Conservation (phyloP, 1,284 basidiomycete species). For the Trametes pubescens region DNA sequence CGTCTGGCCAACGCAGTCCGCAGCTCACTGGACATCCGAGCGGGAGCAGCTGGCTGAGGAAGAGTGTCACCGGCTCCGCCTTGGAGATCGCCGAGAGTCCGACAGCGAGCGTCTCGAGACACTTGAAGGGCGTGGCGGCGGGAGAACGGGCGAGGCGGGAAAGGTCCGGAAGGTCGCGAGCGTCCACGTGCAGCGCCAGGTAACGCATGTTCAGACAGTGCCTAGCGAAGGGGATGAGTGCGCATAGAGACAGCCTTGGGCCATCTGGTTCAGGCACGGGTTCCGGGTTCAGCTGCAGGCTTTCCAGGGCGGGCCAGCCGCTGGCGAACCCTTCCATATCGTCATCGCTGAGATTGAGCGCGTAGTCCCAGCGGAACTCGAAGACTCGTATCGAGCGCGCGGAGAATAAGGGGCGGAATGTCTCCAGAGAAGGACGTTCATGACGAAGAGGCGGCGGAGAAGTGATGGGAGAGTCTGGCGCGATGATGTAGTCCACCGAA, state of each 20-base stretch:
- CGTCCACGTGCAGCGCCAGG: conserved; percentile 64
- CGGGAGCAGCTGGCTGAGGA: conserved; percentile 59
- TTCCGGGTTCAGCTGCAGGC: conserved; percentile 59
- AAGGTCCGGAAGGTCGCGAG: conserved; percentile 36
- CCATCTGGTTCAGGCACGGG: conserved; percentile 48
- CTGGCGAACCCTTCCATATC: conserved; percentile 58
- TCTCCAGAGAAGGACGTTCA: conserved; percentile 52
- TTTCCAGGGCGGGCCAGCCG: conserved; percentile 57
- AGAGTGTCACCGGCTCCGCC: conserved; percentile 54
- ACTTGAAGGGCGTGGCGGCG: conserved; percentile 44
- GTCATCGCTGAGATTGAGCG: conserved; percentile 54
- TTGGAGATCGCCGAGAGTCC: conserved; percentile 58
- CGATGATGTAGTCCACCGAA: conserved; percentile 40
- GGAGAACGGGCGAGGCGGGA: conserved; percentile 11
- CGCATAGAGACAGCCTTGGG: conserved; percentile 52
- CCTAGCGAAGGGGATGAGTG: conserved; percentile 58
- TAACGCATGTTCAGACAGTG: conserved; percentile 57
- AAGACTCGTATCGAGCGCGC: conserved; percentile 54
- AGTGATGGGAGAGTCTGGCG: conserved; percentile 32
- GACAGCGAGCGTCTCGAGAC: conserved; percentile 53
- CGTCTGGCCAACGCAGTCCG: conserved; percentile 44
- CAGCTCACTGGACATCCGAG: conserved; percentile 50
- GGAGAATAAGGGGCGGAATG: conserved; percentile 57
- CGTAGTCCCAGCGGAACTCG: conserved; percentile 62
- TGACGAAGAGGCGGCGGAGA: conserved; percentile 33